A percentile compares a stretch with the other conserved stretches of the same genome.
Conservation (phyloP, 2,329 filamentous ascomycete genomes). For the Plectosphaerella sp. region DNA sequence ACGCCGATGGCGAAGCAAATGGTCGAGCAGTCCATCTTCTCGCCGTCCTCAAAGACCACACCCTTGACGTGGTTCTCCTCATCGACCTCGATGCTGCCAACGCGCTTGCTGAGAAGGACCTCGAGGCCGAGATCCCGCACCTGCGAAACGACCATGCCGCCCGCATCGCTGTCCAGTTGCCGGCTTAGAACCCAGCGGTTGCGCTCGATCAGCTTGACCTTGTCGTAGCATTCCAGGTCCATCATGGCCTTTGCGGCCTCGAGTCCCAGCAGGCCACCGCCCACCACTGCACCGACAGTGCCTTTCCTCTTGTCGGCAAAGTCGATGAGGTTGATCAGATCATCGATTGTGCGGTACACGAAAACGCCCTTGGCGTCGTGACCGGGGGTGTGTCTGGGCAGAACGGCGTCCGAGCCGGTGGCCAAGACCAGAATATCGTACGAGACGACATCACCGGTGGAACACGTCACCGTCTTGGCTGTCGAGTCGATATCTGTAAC, state of each 20-base stretch:
- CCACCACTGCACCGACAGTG: slow-evolving; percentile 70
- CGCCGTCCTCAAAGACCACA: slow-evolving; percentile 76
- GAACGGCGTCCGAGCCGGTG: slow-evolving; percentile 79
- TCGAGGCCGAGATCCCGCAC: slow-evolving; percentile 75
- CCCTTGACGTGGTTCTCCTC: slow-evolving; percentile 65
- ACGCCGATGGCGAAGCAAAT: slow-evolving; percentile 91
- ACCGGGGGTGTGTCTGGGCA: slow-evolving; percentile 68
- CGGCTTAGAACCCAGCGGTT: slow-evolving; percentile 79
- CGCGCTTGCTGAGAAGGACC: slow-evolving; percentile 71
- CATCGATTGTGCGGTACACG: slow-evolving; percentile 82
- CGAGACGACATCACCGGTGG: slow-evolving; percentile 61
- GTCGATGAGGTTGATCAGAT: slow-evolving; percentile 70
- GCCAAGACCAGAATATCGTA: slow-evolving; percentile 83
- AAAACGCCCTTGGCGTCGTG: slow-evolving; percentile 80
- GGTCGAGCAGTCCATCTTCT: slow-evolving; percentile 70
- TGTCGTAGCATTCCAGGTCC: slow-evolving; percentile 69
- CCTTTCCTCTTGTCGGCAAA: slow-evolving; percentile 66
- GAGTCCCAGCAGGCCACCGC: slow-evolving; percentile 78
- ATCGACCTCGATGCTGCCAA: slow-evolving; percentile 67
- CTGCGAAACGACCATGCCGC: slow-evolving; percentile 76
- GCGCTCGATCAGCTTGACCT: slow-evolving; percentile 75
- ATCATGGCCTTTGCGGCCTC: slow-evolving; percentile 92
- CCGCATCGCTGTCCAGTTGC: slow-evolving; percentile 78
- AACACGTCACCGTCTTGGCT: slow-evolving; percentile 64
- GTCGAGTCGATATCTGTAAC: slow-evolving; percentile 61